phyloP scores from a whole-genome alignment of 2,329 filamentous ascomycete genomes.

The Fusarium begoniae region DNA sequence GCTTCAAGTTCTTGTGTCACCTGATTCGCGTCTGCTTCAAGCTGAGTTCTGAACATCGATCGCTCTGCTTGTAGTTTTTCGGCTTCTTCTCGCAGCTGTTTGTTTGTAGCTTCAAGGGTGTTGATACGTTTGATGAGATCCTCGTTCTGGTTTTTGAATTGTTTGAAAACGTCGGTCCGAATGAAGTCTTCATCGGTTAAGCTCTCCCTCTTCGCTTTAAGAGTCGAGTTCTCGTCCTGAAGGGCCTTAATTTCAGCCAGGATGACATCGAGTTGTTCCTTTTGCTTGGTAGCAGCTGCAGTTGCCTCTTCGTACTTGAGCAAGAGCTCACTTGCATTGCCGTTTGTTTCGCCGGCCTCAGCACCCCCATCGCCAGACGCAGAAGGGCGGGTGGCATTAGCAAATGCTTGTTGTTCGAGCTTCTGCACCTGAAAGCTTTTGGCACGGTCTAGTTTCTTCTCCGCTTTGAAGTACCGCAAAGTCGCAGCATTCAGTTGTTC shows the following conservation, averaged over 20 bases:
- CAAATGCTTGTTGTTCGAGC: conserved; percentile 86
- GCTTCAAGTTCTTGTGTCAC: conserved; percentile 81
- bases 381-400: conserved; percentile 67
- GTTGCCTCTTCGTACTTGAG: conserved; percentile 79
- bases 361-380: conserved; percentile 56
- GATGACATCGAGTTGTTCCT: conserved; percentile 84
- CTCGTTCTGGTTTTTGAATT: conserved; percentile 88
- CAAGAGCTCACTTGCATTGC: conserved; percentile 73
- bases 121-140: conserved; percentile 94
- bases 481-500: conserved; percentile 90
- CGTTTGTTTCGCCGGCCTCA: conserved; percentile 62
- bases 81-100: conserved; percentile 83
- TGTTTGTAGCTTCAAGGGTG: conserved; percentile 87
- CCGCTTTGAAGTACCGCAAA: conserved; percentile 90
- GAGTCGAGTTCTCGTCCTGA: conserved; percentile 80
- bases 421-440: conserved; percentile 92
- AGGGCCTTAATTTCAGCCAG: conserved; percentile 79
- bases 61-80: conserved; percentile 87
- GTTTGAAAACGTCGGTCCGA: conserved; percentile 92
- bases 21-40: conserved; percentile 82
- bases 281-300: conserved; percentile 82
- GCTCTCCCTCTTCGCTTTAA: conserved; percentile 73
- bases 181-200: conserved; percentile 93
- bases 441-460: conserved; percentile 90
- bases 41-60: conserved; percentile 79